Conservation (phyloP, 1,284 basidiomycete species). For the Garcileccinum viscosum region DNA sequence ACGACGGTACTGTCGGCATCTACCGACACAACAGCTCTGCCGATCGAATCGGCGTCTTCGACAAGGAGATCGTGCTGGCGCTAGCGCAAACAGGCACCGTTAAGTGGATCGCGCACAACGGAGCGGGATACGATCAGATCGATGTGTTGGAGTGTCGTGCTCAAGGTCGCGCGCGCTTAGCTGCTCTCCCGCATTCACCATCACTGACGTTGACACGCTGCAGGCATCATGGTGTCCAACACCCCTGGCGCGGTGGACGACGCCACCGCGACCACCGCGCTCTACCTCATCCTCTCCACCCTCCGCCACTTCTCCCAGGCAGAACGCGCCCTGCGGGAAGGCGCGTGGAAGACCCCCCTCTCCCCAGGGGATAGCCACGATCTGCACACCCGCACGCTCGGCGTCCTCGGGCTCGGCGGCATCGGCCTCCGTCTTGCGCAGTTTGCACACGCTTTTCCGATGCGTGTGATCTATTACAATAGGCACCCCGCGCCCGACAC, state of each 20-base stretch:
- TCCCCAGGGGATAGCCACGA: constrained; percentile 65
- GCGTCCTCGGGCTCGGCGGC: constrained; percentile 89
- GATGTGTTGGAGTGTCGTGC: constrained; percentile 78
- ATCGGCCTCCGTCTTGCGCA: constrained; percentile 80
- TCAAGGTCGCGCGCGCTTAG: constrained; percentile 51
- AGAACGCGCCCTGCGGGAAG: constrained; percentile 69
- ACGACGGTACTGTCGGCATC: constrained; percentile 76
- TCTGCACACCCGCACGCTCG: constrained; percentile 79
- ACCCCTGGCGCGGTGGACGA: constrained; percentile 92
- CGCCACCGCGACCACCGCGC: constrained; percentile 87
- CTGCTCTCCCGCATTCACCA: not conserved
- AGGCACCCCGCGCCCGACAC: constrained; percentile 62
- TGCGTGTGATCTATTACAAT: constrained; percentile 88
- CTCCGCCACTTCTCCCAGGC: constrained; percentile 78
- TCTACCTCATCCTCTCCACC: constrained; percentile 86
- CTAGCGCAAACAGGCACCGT: constrained; percentile 71
- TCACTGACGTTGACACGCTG: not conserved
- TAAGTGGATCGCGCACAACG: constrained; percentile 90
- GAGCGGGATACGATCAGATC: constrained; percentile 91
- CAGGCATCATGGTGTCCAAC: constrained; percentile 88
- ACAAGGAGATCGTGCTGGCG: constrained; percentile 75
- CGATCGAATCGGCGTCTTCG: constrained; percentile 77
- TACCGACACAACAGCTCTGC: constrained; percentile 79
- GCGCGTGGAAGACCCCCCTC: constrained; percentile 64
- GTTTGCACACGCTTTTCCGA: constrained; percentile 77